Conservation (phyloP, 2,329 filamentous ascomycete species). For the Hypoxylon sp. region DNA sequence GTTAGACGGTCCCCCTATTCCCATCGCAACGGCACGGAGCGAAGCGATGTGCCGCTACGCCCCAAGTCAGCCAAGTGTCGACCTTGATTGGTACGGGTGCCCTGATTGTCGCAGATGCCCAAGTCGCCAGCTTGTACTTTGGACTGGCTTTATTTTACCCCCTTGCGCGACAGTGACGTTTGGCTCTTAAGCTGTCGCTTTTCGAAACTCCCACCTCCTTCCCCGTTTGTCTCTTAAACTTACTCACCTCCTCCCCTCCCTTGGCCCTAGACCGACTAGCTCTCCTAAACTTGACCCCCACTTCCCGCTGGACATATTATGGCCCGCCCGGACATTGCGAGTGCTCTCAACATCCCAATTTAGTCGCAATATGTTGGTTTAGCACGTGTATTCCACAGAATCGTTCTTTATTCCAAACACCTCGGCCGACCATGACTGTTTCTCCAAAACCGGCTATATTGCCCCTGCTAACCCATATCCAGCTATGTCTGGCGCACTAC, state of each 20-base stretch:
- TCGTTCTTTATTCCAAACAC: slow-evolving; percentile 22
- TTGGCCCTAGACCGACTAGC: slow-evolving; percentile 34
- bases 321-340: slow-evolving; percentile 10
- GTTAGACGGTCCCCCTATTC: slow-evolving; percentile 43
- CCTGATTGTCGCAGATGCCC: slow-evolving; percentile 43
- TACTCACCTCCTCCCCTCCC: slow-evolving; percentile 31
- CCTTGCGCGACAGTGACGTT: slow-evolving; percentile 47
- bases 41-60: slow-evolving; percentile 47
- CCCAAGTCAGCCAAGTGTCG: slow-evolving; percentile 40
- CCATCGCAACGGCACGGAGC: slow-evolving; percentile 48
- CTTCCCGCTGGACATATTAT: slow-evolving; percentile 43
- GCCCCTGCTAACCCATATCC: slow-evolving; percentile 61
- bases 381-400: slow-evolving; percentile 36
- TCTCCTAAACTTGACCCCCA: slow-evolving; percentile 41
- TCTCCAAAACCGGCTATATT: slow-evolving; percentile 45
- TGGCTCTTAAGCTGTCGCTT: slow-evolving; percentile 24
- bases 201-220: slow-evolving; percentile 40
- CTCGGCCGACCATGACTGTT: slow-evolving; percentile 46
- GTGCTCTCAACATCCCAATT: slow-evolving; percentile 26
- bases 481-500: slow-evolving; percentile 79
- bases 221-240: slow-evolving; percentile 40
- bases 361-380: slow-evolving; percentile 36
- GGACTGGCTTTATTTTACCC: slow-evolving; percentile 38
- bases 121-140: slow-evolving; percentile 39
- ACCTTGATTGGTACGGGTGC: slow-evolving; percentile 43